Conservation (phyloP, 306 rosid species). For the Inga oerstediana region DNA sequence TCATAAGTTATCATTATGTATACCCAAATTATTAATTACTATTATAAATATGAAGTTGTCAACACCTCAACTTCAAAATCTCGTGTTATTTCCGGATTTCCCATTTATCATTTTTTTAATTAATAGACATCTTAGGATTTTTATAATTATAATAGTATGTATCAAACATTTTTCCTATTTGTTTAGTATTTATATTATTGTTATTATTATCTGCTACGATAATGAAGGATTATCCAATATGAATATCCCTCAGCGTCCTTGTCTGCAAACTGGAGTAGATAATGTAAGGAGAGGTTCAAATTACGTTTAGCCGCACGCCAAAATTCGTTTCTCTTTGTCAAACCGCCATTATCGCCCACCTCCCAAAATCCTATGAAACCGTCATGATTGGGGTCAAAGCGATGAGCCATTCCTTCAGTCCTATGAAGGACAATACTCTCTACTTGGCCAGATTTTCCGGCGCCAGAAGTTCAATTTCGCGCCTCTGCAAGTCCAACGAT, state of each 20-base stretch:
- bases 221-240: background rate
- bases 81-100: too few species aligned
- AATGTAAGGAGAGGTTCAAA: slow-evolving; percentile 68
- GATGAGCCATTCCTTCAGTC: slow-evolving; percentile 56
- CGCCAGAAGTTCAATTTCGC: slow-evolving; percentile 40
- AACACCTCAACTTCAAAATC: too few species aligned
- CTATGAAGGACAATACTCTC: slow-evolving; percentile 30
- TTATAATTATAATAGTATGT: too few species aligned
- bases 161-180: too few species aligned
- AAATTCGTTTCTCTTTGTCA: background rate
- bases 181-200: too few species aligned
- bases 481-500: slow-evolving; percentile 64
- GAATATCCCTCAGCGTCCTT: background rate
- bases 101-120: too few species aligned
- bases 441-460: slow-evolving; percentile 35
- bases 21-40: too few species aligned
- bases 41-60: too few species aligned
- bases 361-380: slow-evolving; percentile 25
- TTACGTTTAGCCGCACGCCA: slow-evolving; percentile 12
- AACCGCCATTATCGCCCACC: background rate
- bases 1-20: too few species aligned
- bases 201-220: background rate
- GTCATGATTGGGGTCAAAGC: slow-evolving; percentile 73
- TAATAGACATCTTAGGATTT: too few species aligned
- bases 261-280: slow-evolving; percentile 39